Evolutionary conservation across 1,284 basidiomycete genomes (phyloP).

Genomic region (Tranzscheliella williamsii): DNA sequence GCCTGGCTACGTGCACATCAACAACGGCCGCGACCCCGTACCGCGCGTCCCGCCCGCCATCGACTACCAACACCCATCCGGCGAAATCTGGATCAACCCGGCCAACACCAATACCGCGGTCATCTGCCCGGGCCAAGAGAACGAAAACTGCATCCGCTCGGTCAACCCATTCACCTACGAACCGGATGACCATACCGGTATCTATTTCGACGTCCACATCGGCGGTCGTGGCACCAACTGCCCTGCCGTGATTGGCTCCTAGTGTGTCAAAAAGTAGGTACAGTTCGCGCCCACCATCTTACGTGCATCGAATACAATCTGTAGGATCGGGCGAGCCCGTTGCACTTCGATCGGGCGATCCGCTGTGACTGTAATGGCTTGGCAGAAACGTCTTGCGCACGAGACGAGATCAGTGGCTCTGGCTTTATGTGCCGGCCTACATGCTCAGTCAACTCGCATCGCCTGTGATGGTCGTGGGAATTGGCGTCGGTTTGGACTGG

Average conservation of each 20-base stretch:
- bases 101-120: conserved; percentile 33
- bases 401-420: too few species aligned
- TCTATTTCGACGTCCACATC: conserved; percentile 53
- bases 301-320: background rate
- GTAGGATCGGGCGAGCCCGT: too few species aligned
- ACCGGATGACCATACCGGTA: conserved; percentile 45
- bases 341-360: too few species aligned
- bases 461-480: too few species aligned
- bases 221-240: conserved; percentile 36
- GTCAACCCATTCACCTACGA: conserved; percentile 22
- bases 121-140: conserved; percentile 55
- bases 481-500: too few species aligned
- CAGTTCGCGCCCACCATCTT: background rate
- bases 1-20: conserved; percentile 40
- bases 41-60: conserved; percentile 39
- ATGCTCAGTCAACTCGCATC: too few species aligned
- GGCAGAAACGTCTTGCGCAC: too few species aligned
- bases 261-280: background rate
- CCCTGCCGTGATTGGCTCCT: conserved; percentile 21
- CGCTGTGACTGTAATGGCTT: too few species aligned
- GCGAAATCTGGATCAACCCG: conserved; percentile 51
- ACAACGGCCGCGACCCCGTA: conserved; percentile 43
- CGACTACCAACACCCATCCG: conserved; percentile 40
- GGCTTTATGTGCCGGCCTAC: too few species aligned
- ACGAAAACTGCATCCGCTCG: conserved; percentile 44